Conservation (phyloP, 306 rosid genomes). For the Hippophae rhamnoides region DNA sequence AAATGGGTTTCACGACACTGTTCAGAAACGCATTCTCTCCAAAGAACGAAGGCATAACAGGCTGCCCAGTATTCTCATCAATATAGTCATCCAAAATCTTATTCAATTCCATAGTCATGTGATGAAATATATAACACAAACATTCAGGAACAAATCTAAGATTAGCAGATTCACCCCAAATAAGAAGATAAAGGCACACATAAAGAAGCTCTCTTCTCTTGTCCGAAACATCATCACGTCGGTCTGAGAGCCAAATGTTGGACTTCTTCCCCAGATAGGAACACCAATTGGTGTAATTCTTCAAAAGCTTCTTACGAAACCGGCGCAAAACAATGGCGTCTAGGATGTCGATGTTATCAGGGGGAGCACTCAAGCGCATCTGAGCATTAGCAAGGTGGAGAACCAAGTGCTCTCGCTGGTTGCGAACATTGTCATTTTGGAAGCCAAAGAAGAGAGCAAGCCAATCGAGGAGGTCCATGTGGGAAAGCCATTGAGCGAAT, state of each 20-base stretch:
- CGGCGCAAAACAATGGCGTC: constrained; percentile 58
- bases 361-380: constrained; percentile 91
- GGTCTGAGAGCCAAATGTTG: constrained; percentile 75
- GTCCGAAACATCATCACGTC: constrained; percentile 26
- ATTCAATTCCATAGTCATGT: constrained; percentile 79
- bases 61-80: constrained; percentile 83
- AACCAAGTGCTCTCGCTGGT: constrained; percentile 91
- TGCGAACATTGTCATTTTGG: constrained; percentile 75
- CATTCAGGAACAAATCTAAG: constrained; percentile 80
- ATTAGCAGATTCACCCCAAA: constrained; percentile 97
- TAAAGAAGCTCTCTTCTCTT: constrained; percentile 80
- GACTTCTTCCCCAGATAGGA: constrained; percentile 81
- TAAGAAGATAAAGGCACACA: constrained; percentile 62
- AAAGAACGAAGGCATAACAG: constrained; percentile 57
- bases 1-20: constrained; percentile 70
- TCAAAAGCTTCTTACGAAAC: constrained; percentile 68
- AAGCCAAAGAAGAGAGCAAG: constrained; percentile 76
- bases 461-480: constrained; percentile 89
- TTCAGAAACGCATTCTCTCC: constrained; percentile 77
- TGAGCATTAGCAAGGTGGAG: constrained; percentile 94
- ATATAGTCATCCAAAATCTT: constrained; percentile 75
- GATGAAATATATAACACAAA: constrained; percentile 68
- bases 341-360: constrained; percentile 74
- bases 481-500: constrained; percentile 48
- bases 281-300: constrained; percentile 73